phyloP scores from a whole-genome alignment of 2,329 filamentous ascomycete genomes.

The Fusarium sp. region DNA sequence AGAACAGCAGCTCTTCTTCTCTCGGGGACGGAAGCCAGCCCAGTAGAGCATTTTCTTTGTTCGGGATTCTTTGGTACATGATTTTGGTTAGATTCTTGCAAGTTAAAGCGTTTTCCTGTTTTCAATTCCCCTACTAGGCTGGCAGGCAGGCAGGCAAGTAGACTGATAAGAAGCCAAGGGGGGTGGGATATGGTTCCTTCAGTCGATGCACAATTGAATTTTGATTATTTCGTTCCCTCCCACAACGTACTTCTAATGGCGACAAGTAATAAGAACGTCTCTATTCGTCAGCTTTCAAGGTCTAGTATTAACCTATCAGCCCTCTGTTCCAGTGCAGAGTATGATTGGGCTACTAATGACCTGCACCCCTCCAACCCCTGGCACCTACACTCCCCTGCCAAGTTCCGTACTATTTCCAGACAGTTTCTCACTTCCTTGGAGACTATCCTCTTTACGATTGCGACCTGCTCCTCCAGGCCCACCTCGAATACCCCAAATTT shows the following conservation, averaged over 20 bases:
- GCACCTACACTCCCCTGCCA: neutral
- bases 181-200: neutral
- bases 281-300: neutral
- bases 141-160: neutral
- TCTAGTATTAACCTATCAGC: neutral
- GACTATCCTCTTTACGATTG: neutral
- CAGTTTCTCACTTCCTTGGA: neutral
- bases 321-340: neutral
- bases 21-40: conserved; percentile 26
- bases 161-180: neutral
- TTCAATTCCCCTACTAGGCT: neutral
- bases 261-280: neutral
- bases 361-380: neutral
- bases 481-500: conserved; percentile 3
- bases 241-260: neutral
- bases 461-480: neutral
- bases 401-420: neutral
- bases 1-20: conserved; percentile 42
- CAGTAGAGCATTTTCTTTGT: neutral
- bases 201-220: neutral
- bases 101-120: neutral
- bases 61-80: neutral
- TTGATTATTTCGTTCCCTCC: neutral
- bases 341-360: neutral
- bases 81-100: neutral